Conservation (phyloP, 768 basidiomycete genomes). For the Boletales sp. region DNA sequence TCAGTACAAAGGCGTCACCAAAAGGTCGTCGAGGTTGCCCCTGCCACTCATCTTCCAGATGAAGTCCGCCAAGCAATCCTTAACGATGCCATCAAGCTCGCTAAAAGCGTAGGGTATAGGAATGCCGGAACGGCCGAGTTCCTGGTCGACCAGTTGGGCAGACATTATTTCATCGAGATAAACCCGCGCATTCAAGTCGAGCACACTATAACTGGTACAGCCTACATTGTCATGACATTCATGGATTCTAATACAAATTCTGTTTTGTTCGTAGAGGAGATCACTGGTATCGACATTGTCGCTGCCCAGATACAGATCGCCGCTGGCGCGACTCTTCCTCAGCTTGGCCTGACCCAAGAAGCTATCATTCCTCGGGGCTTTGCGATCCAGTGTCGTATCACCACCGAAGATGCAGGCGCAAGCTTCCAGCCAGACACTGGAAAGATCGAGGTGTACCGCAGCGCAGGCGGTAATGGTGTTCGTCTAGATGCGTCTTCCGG, state of each 20-base stretch:
- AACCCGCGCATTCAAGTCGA: constrained; percentile 99
- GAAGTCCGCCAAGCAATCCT: constrained; percentile 87
- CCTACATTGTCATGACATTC: not conserved
- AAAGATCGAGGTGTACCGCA: constrained; percentile 98
- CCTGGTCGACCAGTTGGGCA: constrained; percentile 92
- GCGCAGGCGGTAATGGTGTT: constrained; percentile 97
- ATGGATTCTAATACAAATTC: not conserved
- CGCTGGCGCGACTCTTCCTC: constrained; percentile 93
- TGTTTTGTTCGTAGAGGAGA: constrained; percentile 74
- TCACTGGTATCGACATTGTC: constrained; percentile 98
- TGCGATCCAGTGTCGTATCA: constrained; percentile 98
- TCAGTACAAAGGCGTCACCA: constrained; percentile 98
- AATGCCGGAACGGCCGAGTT: constrained; percentile 99
- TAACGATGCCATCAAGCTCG: constrained; percentile 89
- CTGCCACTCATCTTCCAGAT: constrained; percentile 90
- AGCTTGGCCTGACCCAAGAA: constrained; percentile 94
- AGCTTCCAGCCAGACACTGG: constrained; percentile 98
- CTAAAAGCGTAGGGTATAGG: constrained; percentile 88
- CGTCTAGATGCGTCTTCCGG: constrained; percentile 96
- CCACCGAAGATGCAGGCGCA: constrained; percentile 91
- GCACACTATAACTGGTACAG: constrained; percentile 93
- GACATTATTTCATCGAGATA: constrained; percentile 99
- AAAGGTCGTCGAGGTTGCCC: constrained; percentile 98
- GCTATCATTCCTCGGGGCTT: constrained; percentile 94
- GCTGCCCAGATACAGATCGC: constrained; percentile 99